These are phyloP conservation scores for Aspergillus avenaceus DNA, from an alignment of 495 filamentous ascomycete species.

Conservation along the genomic window DNA sequence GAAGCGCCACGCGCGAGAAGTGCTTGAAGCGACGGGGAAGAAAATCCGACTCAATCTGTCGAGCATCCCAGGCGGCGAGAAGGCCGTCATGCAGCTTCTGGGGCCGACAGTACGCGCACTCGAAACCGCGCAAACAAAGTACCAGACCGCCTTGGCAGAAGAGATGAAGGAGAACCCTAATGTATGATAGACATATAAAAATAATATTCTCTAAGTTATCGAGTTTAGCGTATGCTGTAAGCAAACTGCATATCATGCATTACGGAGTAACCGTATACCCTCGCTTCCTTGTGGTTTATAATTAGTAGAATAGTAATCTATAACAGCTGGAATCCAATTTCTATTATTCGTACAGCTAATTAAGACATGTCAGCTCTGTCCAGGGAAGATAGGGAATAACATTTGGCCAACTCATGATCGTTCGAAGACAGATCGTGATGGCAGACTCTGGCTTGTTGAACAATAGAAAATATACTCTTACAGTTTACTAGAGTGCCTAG, in stretches of 20 bases:
- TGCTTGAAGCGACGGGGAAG: slow-evolving; percentile 64
- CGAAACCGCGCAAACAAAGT: slow-evolving; percentile 58
- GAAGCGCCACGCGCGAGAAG: slow-evolving; percentile 63
- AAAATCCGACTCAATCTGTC: slow-evolving; percentile 62
- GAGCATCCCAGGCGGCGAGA: slow-evolving; percentile 65
- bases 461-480: too few relatives aligned
- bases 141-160: slow-evolving; percentile 57
- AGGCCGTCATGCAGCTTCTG: slow-evolving; percentile 71
- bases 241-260: background rate
- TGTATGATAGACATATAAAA: background rate
- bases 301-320: too few relatives aligned
- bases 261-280: too few relatives aligned
- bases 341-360: background rate
- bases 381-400: too few relatives aligned
- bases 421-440: too few relatives aligned
- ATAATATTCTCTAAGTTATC: too few relatives aligned
- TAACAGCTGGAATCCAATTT: too few relatives aligned
- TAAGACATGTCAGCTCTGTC: background rate
- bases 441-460: too few relatives aligned
- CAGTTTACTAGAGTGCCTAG: too few relatives aligned
- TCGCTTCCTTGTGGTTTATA: too few relatives aligned
- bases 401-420: too few relatives aligned
- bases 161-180: slow-evolving; percentile 43
- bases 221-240: too few relatives aligned
- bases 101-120: slow-evolving; percentile 65